A percentile compares a stretch with the other conserved stretches of the same genome.
Evolutionary conservation across 2,329 filamentous ascomycete genomes (phyloP).

Genomic region (Fusarium sp.): DNA sequence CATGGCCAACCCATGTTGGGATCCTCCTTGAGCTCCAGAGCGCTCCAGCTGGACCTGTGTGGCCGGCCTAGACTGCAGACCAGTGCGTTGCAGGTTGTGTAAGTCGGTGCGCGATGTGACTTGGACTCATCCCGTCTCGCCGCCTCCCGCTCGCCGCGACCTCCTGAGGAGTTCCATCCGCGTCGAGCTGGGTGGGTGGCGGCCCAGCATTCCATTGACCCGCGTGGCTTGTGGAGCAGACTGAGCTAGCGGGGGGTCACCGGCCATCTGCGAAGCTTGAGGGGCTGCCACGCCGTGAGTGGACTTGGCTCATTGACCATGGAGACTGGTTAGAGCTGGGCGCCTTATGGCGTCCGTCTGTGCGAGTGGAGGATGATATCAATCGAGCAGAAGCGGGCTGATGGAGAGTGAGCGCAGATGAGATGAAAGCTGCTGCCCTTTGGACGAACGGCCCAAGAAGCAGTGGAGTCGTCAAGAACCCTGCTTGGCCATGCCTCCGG

Average conservation of each 20-base stretch:
- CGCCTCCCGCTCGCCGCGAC: constrained; percentile 7
- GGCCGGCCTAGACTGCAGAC: constrained; percentile 31
- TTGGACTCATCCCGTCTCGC: constrained; percentile 25
- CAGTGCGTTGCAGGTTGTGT: constrained; percentile 5
- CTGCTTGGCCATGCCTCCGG: constrained; percentile 11
- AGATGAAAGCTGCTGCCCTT: constrained; percentile 17
- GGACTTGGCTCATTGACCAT: constrained; percentile 28
- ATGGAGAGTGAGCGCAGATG: constrained; percentile 17
- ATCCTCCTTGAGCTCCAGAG: not conserved
- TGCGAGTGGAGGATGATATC: constrained; percentile 30
- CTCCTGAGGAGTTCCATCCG: constrained; percentile 32
- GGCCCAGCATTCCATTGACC: constrained; percentile 43
- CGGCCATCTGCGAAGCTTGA: constrained; percentile 29
- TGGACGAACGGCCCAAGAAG: constrained; percentile 5
- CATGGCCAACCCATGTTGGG: not conserved
- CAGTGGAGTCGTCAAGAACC: constrained; percentile 24
- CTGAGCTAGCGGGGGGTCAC: constrained; percentile 31
- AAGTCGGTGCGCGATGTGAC: constrained; percentile 15
- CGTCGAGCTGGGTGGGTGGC: constrained; percentile 14
- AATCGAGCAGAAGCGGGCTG: constrained; percentile 26
- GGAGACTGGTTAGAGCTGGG: constrained; percentile 26
- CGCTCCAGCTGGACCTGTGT: constrained; percentile 10
- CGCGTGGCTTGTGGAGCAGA: constrained; percentile 48
- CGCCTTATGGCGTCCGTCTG: constrained; percentile 33
- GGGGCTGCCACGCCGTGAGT: constrained; percentile 28